A percentile compares a stretch with the other conserved stretches of the same genome.
phyloP scores from a whole-genome alignment of 2,329 filamentous ascomycete genomes.

The Colletotrichum paranaense region DNA sequence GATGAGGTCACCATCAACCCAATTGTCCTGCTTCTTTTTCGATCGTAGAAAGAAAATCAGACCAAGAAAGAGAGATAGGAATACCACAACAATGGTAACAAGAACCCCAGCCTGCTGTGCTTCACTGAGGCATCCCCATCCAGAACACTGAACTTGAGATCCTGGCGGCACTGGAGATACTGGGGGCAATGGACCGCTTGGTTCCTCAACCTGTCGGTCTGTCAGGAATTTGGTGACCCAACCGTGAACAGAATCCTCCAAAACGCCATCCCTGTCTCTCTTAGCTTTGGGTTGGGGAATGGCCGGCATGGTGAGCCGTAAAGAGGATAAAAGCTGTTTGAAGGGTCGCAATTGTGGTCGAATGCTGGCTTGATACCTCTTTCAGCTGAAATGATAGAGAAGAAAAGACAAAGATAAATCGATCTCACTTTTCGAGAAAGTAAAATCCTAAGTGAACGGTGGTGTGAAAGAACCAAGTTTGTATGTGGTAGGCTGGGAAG shows the following conservation, averaged over 20 bases:
- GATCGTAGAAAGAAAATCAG: slow-evolving; percentile 44
- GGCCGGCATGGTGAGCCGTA: not conserved
- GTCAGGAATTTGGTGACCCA: not conserved
- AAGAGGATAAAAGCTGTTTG: not conserved
- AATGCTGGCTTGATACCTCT: not conserved
- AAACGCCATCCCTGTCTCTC: too few relatives aligned
- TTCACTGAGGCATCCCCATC: slow-evolving; percentile 53
- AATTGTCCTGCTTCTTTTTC: slow-evolving; percentile 23
- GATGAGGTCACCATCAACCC: slow-evolving; percentile 21
- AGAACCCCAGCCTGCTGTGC: slow-evolving; percentile 53
- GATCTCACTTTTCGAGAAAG: too few relatives aligned
- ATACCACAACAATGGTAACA: slow-evolving; percentile 46
- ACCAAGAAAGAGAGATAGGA: slow-evolving; percentile 42
- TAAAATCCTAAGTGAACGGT: not conserved
- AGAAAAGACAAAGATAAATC: not conserved
- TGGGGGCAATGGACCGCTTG: slow-evolving; percentile 9
- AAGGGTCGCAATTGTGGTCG: not conserved
- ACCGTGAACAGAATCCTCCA: not conserved
- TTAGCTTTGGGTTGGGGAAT: not conserved
- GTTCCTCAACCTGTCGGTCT: slow-evolving; percentile 12
- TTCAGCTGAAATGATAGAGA: not conserved
- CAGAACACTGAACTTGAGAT: slow-evolving; percentile 39
- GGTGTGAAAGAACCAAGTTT: not conserved
- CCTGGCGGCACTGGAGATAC: not conserved
- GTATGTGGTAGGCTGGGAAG: not conserved